Evolutionary conservation across 306 rosid genomes (phyloP).

Genomic region (Begonia loranthoides): DNA sequence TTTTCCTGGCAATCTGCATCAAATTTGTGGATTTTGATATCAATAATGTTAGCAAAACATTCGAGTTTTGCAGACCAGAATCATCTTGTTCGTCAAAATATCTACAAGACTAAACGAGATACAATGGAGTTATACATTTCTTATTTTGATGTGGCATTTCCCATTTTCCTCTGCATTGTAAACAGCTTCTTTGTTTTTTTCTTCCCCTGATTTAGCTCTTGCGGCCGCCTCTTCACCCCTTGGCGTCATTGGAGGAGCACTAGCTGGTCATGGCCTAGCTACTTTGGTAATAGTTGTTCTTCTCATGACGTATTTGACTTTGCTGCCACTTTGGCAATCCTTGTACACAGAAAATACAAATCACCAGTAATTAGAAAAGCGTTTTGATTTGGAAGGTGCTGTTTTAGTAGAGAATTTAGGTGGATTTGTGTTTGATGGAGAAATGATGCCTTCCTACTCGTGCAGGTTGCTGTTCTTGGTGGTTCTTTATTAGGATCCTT

Average conservation of each 20-base stretch:
- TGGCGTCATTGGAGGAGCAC: constrained; percentile 92
- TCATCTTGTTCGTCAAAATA: no score
- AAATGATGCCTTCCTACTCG: not conserved
- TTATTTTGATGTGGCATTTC: not conserved
- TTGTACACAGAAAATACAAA: not conserved
- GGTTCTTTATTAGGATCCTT: constrained; percentile 83
- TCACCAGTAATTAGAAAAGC: no score
- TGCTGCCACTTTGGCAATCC: not conserved
- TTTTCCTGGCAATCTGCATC: no score
- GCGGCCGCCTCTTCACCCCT: constrained; percentile 97
- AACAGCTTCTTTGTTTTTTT: constrained; percentile 10
- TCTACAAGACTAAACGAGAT: no score
- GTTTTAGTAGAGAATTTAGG: no score
- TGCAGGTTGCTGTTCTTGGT: constrained; percentile 90
- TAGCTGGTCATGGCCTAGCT: constrained; percentile 88
- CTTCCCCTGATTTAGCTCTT: constrained; percentile 47
- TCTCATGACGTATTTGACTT: not conserved
- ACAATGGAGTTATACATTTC: no score
- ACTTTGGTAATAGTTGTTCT: constrained; percentile 49
- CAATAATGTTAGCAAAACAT: no score
- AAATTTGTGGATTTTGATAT: no score
- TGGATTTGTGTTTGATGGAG: no score
- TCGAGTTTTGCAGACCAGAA: no score
- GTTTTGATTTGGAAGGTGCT: no score
- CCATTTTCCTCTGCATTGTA: not conserved